Evolutionary conservation across 768 basidiomycete genomes (phyloP).

Genomic region (Trametes maxima): DNA sequence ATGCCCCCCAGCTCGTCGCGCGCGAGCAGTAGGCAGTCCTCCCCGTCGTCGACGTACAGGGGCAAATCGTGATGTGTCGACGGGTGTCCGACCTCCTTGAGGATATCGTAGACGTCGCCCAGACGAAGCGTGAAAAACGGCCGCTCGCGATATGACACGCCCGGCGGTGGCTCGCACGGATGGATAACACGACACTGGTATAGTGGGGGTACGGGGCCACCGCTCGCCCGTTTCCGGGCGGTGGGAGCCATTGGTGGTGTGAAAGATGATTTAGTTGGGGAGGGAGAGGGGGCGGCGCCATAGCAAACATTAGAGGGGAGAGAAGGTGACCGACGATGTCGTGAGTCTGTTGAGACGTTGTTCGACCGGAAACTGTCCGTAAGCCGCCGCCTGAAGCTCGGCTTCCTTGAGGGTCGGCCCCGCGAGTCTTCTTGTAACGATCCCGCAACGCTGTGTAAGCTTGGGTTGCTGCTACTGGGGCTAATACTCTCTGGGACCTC

Average conservation of each 20-base stretch:
- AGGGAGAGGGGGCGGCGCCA: constrained; percentile 4
- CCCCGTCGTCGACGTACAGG: constrained; percentile 74
- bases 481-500: constrained; percentile 18
- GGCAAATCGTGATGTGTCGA: constrained; percentile 73
- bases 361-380: constrained; percentile 28
- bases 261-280: constrained; percentile 26
- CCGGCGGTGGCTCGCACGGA: constrained; percentile 62
- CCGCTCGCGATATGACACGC: constrained; percentile 68
- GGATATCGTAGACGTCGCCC: constrained; percentile 64
- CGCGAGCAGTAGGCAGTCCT: constrained; percentile 77
- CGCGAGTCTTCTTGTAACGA: constrained; percentile 20
- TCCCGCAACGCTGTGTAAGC: constrained; percentile 13
- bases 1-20: constrained; percentile 56
- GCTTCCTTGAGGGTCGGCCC: constrained; percentile 29
- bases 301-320: constrained; percentile 17
- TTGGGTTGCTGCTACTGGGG: constrained; percentile 25
- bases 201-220: constrained; percentile 39
- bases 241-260: constrained; percentile 1
- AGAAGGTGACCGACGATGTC: constrained; percentile 30
- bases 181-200: constrained; percentile 73
- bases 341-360: constrained; percentile 18
- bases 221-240: constrained; percentile 14
- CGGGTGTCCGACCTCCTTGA: constrained; percentile 81
- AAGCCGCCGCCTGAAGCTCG: constrained; percentile 30
- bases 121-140: constrained; percentile 76